Evolutionary conservation across 176 grass and related monocot genomes (phyloP), one percentile per base, ranked within the genome.

Genomic region (Secale cereale): DNA sequence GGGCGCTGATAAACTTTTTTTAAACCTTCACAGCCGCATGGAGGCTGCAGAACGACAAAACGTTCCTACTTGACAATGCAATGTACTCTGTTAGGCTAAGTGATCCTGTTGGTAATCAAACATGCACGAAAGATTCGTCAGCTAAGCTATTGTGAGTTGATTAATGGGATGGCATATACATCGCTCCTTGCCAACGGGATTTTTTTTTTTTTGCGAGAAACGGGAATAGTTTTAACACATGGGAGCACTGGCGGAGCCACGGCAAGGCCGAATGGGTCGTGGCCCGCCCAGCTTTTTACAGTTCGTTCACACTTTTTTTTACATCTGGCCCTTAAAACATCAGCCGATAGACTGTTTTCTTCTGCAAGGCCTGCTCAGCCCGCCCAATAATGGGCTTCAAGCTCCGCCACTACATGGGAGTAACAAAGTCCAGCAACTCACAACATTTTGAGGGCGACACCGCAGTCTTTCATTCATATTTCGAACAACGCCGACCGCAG

Each of bases 41-140:
- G 50, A 32, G 78, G 30, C 31, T 5, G 72, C 40, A 12, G 32
- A 43, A 56, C 14, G 56, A 83, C 74, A 82, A 74, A 62, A 75
- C 2, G 30, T 0, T 45, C 54, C 4, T 31, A 71, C 50, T 82
- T 70, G 64, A 72, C 72, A 52, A 64, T 72, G 52, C 83, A 52
- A 76, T 15, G 46, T 70, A 27, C 37, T 13, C 39, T 45, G 82
- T 78, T 67, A 70, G 32, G 26, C 12, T 74, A 59, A 57, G 2
- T 3, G 84, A 90, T 83, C 50, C 41, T 90, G 84, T 86, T 74
- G 65, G 80, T 46, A 46, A 74, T 66, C 59, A 67, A 33, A 19
- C 88, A 17, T 19, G 80, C 84, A 25, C 20, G 30, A 70, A 65
- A 78, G 79, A 86, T 86, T 86, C 65, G 81, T 78, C 54, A 57